Evolutionary conservation across 805 yeast genomes (phyloP).

Genomic region (Saccharomycopsis oosterbeekiorum): DNA sequence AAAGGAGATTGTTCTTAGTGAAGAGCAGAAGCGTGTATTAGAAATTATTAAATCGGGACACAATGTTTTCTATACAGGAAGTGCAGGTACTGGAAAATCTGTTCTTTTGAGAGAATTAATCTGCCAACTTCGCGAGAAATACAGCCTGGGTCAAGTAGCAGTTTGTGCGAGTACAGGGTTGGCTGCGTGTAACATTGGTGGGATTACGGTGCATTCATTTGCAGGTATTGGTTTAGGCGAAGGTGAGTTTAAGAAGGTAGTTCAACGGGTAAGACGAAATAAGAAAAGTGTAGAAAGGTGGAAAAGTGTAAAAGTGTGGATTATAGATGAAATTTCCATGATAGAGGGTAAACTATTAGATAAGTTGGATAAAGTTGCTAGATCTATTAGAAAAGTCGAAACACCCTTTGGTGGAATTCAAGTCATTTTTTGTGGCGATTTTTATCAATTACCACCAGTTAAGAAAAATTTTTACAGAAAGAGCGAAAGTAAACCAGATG

Average conservation of each 20-base stretch:
- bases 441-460: constrained; percentile 70
- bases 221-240: constrained; percentile 71
- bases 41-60: constrained; percentile 53
- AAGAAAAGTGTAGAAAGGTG: constrained; percentile 44
- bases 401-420: constrained; percentile 78
- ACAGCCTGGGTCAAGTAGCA: constrained; percentile 47
- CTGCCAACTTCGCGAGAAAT: constrained; percentile 36
- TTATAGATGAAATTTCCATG: constrained; percentile 78
- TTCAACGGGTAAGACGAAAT: constrained; percentile 44
- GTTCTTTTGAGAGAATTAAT: constrained; percentile 63
- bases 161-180: constrained; percentile 81
- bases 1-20: constrained; percentile 27
- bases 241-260: constrained; percentile 37
- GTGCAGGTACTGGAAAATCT: constrained; percentile 98
- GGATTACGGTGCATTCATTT: constrained; percentile 66
- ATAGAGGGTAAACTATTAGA: constrained; percentile 59
- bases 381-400: constrained; percentile 34
- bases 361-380: constrained; percentile 53
- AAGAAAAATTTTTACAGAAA: constrained; percentile 19
- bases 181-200: constrained; percentile 77
- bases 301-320: constrained; percentile 46
- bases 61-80: constrained; percentile 86
- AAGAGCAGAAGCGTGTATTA: constrained; percentile 59
- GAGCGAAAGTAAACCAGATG: constrained; percentile 24
- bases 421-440: constrained; percentile 74